Percentiles rank a stretch among this genome's conserved stretches.
Evolutionary conservation across 2,329 filamentous ascomycete genomes (phyloP).

Genomic region (Alternaria brassicicola): DNA sequence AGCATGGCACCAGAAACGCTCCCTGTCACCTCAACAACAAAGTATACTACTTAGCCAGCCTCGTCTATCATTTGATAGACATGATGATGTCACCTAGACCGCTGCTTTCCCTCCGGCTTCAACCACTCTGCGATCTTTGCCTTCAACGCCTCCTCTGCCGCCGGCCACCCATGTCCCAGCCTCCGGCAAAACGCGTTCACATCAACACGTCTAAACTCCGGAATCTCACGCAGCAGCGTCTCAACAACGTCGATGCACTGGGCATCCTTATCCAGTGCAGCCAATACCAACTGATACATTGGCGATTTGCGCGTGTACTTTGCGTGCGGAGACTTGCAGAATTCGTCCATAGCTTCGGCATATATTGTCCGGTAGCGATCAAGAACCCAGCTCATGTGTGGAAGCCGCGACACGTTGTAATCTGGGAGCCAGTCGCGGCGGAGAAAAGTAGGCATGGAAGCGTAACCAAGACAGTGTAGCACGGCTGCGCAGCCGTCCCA

Average conservation of each 20-base stretch:
- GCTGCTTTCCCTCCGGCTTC: background rate
- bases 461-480: constrained; percentile 20
- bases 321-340: constrained; percentile 6
- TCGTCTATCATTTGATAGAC: background rate
- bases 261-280: constrained; percentile 6
- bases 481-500: constrained; percentile 23
- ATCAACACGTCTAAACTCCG: constrained; percentile 8
- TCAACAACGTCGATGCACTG: background rate
- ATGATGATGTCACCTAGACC: background rate
- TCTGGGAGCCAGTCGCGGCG: constrained; percentile 15
- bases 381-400: constrained; percentile 4
- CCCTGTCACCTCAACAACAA: background rate
- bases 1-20: background rate
- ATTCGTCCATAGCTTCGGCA: constrained; percentile 13
- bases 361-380: constrained; percentile 24
- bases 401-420: background rate
- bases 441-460: constrained; percentile 19
- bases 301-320: constrained; percentile 19
- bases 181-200: background rate
- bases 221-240: constrained; percentile 10
- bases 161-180: constrained; percentile 10
- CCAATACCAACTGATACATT: constrained; percentile 11
- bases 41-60: background rate
- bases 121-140: constrained; percentile 7
- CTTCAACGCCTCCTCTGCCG: constrained; percentile 5